Conservation (phyloP, 306 rosid species). For the Delonix regia region DNA sequence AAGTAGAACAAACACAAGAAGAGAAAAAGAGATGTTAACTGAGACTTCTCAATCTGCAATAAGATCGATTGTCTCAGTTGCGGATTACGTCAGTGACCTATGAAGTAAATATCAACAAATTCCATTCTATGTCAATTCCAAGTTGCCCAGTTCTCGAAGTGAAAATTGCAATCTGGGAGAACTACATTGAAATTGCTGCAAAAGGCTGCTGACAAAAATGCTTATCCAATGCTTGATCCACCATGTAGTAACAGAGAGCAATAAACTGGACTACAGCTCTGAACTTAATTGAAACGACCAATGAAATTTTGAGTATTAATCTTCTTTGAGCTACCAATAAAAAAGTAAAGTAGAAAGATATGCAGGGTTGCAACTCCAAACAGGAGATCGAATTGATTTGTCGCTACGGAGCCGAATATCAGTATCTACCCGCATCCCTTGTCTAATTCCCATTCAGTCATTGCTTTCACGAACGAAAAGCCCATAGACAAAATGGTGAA, state of each 20-base stretch:
- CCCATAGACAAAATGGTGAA: slow-evolving; percentile 2
- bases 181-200: slow-evolving; percentile 13
- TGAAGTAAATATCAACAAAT: slow-evolving; percentile 11
- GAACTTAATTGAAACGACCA: too few relatives aligned
- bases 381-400: too few relatives aligned
- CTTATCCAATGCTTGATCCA: slow-evolving; percentile 14
- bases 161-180: slow-evolving; percentile 18
- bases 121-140: background rate
- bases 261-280: too few relatives aligned
- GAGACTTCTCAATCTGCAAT: too few relatives aligned
- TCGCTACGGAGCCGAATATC: too few relatives aligned
- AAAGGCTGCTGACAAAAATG: slow-evolving; percentile 12
- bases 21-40: too few relatives aligned
- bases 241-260: background rate
- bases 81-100: slow-evolving; percentile 21
- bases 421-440: background rate
- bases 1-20: background rate
- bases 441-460: slow-evolving; percentile 19
- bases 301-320: too few relatives aligned
- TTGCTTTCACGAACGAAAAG: slow-evolving; percentile 27
- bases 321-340: too few relatives aligned
- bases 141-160: slow-evolving; percentile 21
- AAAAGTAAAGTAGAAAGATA: too few relatives aligned
- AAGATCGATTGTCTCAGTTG: slow-evolving; percentile 3
- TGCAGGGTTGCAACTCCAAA: too few relatives aligned